A percentile compares a stretch with the other conserved stretches of the same genome.
Conservation (phyloP, 768 basidiomycete species). For the Rhodocollybia butyracea region DNA sequence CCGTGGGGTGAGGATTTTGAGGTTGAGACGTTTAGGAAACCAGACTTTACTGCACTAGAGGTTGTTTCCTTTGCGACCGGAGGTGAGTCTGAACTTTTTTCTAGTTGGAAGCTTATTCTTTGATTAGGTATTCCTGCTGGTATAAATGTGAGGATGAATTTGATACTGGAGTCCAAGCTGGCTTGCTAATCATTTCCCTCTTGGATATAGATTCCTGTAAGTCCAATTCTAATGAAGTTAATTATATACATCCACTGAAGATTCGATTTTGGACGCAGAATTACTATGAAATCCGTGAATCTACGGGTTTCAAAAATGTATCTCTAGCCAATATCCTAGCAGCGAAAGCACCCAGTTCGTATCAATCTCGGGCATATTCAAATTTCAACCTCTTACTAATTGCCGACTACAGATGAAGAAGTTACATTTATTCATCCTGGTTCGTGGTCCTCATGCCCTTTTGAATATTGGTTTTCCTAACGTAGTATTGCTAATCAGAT, state of each 20-base stretch:
- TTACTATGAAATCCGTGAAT: conserved; percentile 81
- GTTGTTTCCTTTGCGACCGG: conserved; percentile 81
- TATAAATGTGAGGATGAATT: conserved; percentile 60
- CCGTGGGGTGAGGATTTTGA: conserved; percentile 76
- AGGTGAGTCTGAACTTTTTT: conserved; percentile 38
- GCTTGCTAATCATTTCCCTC: neutral
- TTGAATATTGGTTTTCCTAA: too few species aligned
- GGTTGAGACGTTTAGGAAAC: conserved; percentile 76
- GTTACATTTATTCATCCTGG: conserved; percentile 80
- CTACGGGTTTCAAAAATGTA: conserved; percentile 86
- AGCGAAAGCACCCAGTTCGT: conserved; percentile 79
- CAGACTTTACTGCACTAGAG: conserved; percentile 85
- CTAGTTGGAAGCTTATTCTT: neutral
- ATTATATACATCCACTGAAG: neutral
- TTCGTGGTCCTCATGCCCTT: too few species aligned
- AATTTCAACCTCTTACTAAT: neutral
- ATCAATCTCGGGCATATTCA: neutral
- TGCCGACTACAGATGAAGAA: conserved; percentile 55
- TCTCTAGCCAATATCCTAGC: conserved; percentile 81
- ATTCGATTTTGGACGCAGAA: conserved; percentile 39
- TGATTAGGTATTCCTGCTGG: conserved; percentile 74
- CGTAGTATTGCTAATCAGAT: too few species aligned
- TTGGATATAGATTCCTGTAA: neutral
- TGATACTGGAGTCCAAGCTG: too few species aligned
- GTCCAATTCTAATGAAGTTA: too few species aligned